Percentiles rank a stretch among this genome's conserved stretches.
Conservation (phyloP, 2,329 filamentous ascomycete species). For the Coniochaeta hoffmannii region DNA sequence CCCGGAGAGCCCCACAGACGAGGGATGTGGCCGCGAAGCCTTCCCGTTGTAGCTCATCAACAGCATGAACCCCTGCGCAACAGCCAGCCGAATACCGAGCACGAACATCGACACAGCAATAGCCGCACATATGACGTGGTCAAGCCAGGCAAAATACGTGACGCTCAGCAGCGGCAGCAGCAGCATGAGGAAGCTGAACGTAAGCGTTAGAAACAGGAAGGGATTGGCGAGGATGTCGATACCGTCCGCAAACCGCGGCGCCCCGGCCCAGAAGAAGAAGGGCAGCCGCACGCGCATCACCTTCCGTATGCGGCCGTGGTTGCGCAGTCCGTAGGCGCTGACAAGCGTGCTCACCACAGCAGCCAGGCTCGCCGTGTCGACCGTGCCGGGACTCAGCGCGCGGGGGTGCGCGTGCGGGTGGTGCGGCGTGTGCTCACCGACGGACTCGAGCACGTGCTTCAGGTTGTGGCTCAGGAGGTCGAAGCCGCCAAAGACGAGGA, state of each 20-base stretch:
- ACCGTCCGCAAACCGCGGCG: constrained; percentile 49
- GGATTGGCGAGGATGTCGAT: constrained; percentile 82
- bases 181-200: constrained; percentile 67
- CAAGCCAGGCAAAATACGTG: constrained; percentile 74
- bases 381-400: constrained; percentile 61
- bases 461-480: constrained; percentile 91
- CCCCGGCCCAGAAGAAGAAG: constrained; percentile 65
- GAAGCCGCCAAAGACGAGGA: constrained; percentile 94
- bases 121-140: constrained; percentile 70
- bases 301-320: constrained; percentile 86
- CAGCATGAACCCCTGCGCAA: constrained; percentile 85
- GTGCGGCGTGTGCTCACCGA: constrained; percentile 59
- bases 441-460: constrained; percentile 77
- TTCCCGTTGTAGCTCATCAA: constrained; percentile 74
- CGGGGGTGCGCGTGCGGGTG: constrained; percentile 42
- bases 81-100: constrained; percentile 74
- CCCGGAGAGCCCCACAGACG: constrained; percentile 8
- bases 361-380: constrained; percentile 74
- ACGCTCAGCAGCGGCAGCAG: constrained; percentile 75
- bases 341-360: constrained; percentile 78
- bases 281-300: constrained; percentile 64
- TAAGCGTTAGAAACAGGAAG: constrained; percentile 88
- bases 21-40: background rate
- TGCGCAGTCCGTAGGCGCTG: constrained; percentile 79
- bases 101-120: constrained; percentile 86